A percentile compares a stretch with the other conserved stretches of the same genome.
Evolutionary conservation across 768 basidiomycete genomes (phyloP).

Genomic region (Leucosporidium scottii): DNA sequence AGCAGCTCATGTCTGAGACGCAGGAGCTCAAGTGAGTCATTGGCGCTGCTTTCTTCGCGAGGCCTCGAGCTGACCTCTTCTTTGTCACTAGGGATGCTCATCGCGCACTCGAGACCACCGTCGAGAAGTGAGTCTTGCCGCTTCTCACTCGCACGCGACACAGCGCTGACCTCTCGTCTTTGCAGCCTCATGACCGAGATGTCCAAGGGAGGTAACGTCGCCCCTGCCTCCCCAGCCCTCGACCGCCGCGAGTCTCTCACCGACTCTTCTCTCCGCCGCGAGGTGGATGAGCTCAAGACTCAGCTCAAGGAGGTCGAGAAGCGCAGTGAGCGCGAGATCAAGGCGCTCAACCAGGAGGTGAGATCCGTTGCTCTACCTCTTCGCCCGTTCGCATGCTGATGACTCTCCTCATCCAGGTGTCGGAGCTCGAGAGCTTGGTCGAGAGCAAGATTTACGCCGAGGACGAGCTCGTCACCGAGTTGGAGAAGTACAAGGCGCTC

Average conservation of each 20-base stretch:
- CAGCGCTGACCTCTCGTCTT: background rate
- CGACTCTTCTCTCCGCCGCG: slow-evolving; percentile 44
- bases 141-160: slow-evolving; percentile 27
- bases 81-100: slow-evolving; percentile 52
- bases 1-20: slow-evolving; percentile 57
- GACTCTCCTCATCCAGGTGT: slow-evolving; percentile 56
- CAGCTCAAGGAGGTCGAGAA: slow-evolving; percentile 36
- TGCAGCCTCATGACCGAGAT: slow-evolving; percentile 30
- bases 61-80: background rate
- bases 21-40: slow-evolving; percentile 66
- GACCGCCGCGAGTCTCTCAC: slow-evolving; percentile 8
- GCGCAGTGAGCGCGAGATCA: slow-evolving; percentile 51
- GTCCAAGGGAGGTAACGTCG: slow-evolving; percentile 46
- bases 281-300: slow-evolving; percentile 43
- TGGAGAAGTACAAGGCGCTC: slow-evolving; percentile 62
- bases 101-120: slow-evolving; percentile 65
- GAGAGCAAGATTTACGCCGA: slow-evolving; percentile 92
- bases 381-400: slow-evolving; percentile 45
- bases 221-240: slow-evolving; percentile 11
- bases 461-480: slow-evolving; percentile 81
- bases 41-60: background rate
- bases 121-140: slow-evolving; percentile 53
- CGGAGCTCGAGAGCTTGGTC: slow-evolving; percentile 84
- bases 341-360: slow-evolving; percentile 66
- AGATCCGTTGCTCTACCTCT: background rate